These are phyloP conservation scores for Fusarium sp. DNA, from an alignment of 2,329 filamentous ascomycete species.

Conservation along the genomic window DNA sequence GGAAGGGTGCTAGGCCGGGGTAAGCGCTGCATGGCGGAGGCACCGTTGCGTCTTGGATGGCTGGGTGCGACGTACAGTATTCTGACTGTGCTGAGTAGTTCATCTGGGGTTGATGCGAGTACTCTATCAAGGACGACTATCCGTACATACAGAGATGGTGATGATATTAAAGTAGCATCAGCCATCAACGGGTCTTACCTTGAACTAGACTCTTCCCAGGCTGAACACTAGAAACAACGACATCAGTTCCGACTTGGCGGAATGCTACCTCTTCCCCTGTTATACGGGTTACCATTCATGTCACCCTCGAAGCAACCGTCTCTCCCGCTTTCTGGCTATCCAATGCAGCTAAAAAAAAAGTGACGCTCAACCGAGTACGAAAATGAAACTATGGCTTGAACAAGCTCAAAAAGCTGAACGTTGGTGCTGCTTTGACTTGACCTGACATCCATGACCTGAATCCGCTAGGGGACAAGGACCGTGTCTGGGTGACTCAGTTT, in stretches of 20 bases:
- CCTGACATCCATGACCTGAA: constrained; percentile 1
- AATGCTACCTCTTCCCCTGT: neutral
- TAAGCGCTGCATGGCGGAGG: constrained; percentile 43
- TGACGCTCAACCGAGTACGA: neutral
- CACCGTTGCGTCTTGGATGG: constrained; percentile 28
- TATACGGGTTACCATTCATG: neutral
- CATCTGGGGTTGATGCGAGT: neutral
- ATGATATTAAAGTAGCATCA: neutral
- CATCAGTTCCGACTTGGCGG: constrained; percentile 3
- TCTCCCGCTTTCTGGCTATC: neutral
- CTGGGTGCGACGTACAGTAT: constrained; percentile 32
- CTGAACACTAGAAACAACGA: neutral
- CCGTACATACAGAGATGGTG: no score
- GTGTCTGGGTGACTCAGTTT: constrained; percentile 41
- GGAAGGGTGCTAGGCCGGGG: constrained; percentile 32
- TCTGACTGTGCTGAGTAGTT: constrained; percentile 26
- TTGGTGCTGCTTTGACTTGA: neutral
- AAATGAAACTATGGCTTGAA: constrained; percentile 21
- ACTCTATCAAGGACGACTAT: neutral
- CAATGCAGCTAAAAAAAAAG: constrained; percentile 3
- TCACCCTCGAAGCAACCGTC: constrained; percentile 10
- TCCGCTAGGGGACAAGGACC: constrained; percentile 18
- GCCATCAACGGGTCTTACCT: neutral
- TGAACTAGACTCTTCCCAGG: neutral
- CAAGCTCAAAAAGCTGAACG: constrained; percentile 4